phyloP scores from a whole-genome alignment of 495 filamentous ascomycete genomes.

The Gamarada debralockiae region DNA sequence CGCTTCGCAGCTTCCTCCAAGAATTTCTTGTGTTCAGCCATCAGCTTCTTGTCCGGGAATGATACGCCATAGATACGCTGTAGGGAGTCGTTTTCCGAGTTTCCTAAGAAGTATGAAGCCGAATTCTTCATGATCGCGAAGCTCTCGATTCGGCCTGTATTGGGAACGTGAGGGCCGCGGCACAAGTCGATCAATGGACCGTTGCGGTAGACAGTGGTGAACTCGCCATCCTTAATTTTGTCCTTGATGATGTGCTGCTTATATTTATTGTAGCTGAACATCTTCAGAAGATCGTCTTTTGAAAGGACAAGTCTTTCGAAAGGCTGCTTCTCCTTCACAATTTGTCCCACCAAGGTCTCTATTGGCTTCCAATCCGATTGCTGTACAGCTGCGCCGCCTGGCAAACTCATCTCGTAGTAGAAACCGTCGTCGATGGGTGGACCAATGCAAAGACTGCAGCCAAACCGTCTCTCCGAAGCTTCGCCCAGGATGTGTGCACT shows the following conservation, averaged over 20 bases:
- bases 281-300: slow-evolving; percentile 87
- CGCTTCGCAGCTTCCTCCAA: slow-evolving; percentile 95
- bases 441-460: slow-evolving; percentile 87
- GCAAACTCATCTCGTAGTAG: slow-evolving; percentile 96
- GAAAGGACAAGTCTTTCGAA: slow-evolving; percentile 87
- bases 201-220: slow-evolving; percentile 89
- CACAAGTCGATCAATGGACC: slow-evolving; percentile 79
- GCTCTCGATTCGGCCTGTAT: slow-evolving; percentile 87
- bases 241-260: slow-evolving; percentile 95
- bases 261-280: slow-evolving; percentile 95
- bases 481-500: slow-evolving; percentile 93
- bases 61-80: slow-evolving; percentile 96
- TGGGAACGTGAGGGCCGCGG: slow-evolving; percentile 80
- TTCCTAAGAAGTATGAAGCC: slow-evolving; percentile 93
- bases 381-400: slow-evolving; percentile 67
- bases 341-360: slow-evolving; percentile 66
- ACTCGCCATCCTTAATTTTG: slow-evolving; percentile 82
- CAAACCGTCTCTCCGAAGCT: slow-evolving; percentile 82
- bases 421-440: slow-evolving; percentile 92
- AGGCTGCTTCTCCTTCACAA: slow-evolving; percentile 93
- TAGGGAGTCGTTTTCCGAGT: slow-evolving; percentile 85
- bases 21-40: slow-evolving; percentile 87
- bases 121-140: slow-evolving; percentile 96
- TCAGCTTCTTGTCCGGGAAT: slow-evolving; percentile 93
- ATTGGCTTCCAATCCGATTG: slow-evolving; percentile 74